Evolutionary conservation across 1,139 yeast genomes (phyloP).

Genomic region (Suhomyces atakaporum): DNA sequence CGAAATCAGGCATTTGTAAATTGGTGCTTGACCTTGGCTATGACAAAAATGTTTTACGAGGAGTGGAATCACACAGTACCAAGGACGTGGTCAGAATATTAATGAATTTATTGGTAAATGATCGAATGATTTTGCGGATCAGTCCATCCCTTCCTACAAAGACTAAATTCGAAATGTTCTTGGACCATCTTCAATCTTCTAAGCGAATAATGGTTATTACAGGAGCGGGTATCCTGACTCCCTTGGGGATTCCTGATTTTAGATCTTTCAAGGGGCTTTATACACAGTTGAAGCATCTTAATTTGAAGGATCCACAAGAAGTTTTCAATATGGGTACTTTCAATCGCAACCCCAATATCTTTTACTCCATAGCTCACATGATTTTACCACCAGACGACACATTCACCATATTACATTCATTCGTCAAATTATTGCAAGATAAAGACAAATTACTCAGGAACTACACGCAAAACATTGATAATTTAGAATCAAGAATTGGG

Average conservation of each 20-base stretch:
- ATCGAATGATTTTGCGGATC: constrained; percentile 6
- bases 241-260: constrained; percentile 93
- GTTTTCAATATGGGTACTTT: constrained; percentile 81
- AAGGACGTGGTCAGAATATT: constrained; percentile 20
- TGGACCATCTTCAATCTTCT: constrained; percentile 14
- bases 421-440: constrained; percentile 73
- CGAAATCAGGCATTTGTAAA: constrained; percentile 18
- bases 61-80: constrained; percentile 11
- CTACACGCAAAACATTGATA: constrained; percentile 94
- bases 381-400: constrained; percentile 70
- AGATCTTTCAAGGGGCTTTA: constrained; percentile 89
- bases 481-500: constrained; percentile 86
- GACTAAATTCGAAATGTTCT: constrained; percentile 11
- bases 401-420: constrained; percentile 82
- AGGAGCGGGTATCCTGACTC: constrained; percentile 96
- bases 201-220: constrained; percentile 75
- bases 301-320: constrained; percentile 89
- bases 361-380: constrained; percentile 85
- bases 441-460: constrained; percentile 79
- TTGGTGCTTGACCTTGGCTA: constrained; percentile 24
- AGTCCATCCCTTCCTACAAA: not conserved
- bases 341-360: constrained; percentile 74
- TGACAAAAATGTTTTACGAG: constrained; percentile 11
- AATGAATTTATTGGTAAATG: constrained; percentile 19
- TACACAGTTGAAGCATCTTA: constrained; percentile 60